Base-by-base conservation (phyloP, 805 yeast species). In the Candida silvicultrix region DNA sequence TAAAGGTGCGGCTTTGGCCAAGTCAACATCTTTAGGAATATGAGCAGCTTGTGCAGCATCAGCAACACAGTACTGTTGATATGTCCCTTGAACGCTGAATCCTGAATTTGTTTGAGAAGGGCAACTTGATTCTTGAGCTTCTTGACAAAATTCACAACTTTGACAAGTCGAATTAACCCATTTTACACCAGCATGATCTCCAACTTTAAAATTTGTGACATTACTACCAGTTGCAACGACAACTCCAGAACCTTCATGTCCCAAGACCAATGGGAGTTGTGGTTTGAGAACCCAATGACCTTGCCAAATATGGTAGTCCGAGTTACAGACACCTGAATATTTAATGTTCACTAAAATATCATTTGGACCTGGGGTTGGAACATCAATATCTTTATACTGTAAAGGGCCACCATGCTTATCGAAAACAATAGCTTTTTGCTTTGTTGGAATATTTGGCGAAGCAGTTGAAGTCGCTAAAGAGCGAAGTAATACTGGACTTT, bases 11-110 rank as follows among this genome's bases (percentile, higher is more conserved):
- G 80, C 78, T 50, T 70, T 74, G 43, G 90, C 89, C 56, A 86
- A 74, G 62, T 88, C 89, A 28, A 85, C 70, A 44, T 82, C 85
- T 57, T 71, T 62, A 42, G 94, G 89, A 57, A 87, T 80, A 55
- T 75, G 71, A 22, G 95, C 95, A 28, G 94, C 95, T 62, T 87
- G 94, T 43, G 83, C 75, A 38, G 92, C 92, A 64, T 86, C 89
- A 34, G 92, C 95, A 41, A 89, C 80, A 42, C 89, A 89, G 64
- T 86, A 88, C 69, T 87, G 87, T 68, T 88, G 95, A 82, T 88
- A 86, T 19, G 94, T 80, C 52, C 96, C 96, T 65, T 88, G 90
- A 61, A 82, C 89, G 34, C 89, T 83, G 77, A 84, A 87, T 55
- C 96, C 96, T 18, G 90, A 74, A 54, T 79, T 59, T 64, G 79